Evolutionary conservation across 1,139 yeast species (phyloP).

Genomic region (Entelexis sorbosivorans): DNA sequence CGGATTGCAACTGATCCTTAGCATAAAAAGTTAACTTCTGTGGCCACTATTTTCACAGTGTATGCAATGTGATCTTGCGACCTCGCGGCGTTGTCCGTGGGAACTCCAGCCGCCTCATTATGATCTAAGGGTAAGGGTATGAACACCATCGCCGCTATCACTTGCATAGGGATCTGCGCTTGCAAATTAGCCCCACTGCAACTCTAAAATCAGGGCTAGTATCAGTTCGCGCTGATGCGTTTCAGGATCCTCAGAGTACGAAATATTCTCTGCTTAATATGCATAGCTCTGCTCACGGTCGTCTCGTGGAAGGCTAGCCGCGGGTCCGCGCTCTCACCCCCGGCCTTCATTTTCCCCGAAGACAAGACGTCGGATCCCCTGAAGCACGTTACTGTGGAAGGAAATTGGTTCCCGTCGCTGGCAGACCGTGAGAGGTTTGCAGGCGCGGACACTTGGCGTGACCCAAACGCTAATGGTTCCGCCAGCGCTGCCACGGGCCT

Average conservation of each 20-base stretch:
- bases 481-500: neutral
- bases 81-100: too few species aligned
- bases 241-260: neutral
- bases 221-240: neutral
- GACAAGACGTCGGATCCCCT: neutral
- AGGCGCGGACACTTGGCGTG: constrained; percentile 10
- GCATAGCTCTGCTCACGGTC: neutral
- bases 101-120: too few species aligned
- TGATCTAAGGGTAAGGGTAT: neutral
- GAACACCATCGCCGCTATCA: neutral
- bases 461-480: neutral
- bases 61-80: too few species aligned
- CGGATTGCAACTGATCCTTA: too few species aligned
- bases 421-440: constrained; percentile 1
- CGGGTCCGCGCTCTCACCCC: neutral
- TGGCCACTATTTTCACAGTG: too few species aligned
- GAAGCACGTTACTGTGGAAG: neutral
- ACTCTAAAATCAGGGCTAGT: neutral
- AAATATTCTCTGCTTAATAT: neutral
- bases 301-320: neutral
- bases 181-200: neutral
- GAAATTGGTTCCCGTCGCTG: constrained; percentile 10
- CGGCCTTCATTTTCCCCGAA: neutral
- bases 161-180: neutral
- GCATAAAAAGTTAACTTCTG: too few species aligned